Percentiles rank a stretch among this genome's conserved stretches.
These are phyloP conservation scores for Diaporthe aspalathi DNA, from an alignment of 2,329 filamentous ascomycete species.

Conservation along the genomic window DNA sequence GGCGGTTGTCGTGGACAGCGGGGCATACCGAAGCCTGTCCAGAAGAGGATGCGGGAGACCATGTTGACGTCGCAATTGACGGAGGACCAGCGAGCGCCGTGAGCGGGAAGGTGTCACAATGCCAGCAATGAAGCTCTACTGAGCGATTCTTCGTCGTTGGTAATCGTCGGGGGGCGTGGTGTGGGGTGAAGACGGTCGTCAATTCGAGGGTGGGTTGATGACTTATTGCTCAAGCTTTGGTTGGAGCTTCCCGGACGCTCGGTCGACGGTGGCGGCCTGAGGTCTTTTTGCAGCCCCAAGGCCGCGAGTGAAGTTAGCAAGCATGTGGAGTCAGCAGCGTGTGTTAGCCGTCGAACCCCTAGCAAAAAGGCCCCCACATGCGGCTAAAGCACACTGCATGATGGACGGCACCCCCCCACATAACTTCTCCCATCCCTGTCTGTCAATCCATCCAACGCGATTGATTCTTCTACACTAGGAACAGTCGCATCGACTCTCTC, in stretches of 20 bases:
- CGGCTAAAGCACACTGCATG: conserved; percentile 34
- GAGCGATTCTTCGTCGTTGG: conserved; percentile 33
- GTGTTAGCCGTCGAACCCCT: conserved; percentile 1
- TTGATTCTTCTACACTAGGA: conserved; percentile 16
- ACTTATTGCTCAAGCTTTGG: conserved; percentile 30
- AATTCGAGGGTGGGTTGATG: conserved; percentile 27
- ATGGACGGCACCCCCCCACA: conserved; percentile 17
- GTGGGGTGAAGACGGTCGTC: not conserved
- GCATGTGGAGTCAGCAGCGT: conserved; percentile 1
- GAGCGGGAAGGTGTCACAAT: conserved; percentile 34
- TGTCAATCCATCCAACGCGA: conserved; percentile 21
- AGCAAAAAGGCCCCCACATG: conserved; percentile 35
- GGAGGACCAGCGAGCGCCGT: not conserved
- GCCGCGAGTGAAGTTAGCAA: not conserved
- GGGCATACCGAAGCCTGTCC: conserved; percentile 88
- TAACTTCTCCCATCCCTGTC: conserved; percentile 34
- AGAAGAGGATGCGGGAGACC: conserved; percentile 79
- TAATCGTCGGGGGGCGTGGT: conserved; percentile 15
- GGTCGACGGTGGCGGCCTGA: conserved; percentile 37
- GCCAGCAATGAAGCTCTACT: conserved; percentile 26
- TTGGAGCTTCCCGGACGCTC: conserved; percentile 32
- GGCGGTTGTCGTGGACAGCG: conserved; percentile 28
- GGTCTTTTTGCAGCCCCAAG: conserved; percentile 37
- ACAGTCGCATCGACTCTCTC: not conserved
- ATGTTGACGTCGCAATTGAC: conserved; percentile 53